Conservation (phyloP, 1,284 basidiomycete species). For the Trichosporon sp. region DNA sequence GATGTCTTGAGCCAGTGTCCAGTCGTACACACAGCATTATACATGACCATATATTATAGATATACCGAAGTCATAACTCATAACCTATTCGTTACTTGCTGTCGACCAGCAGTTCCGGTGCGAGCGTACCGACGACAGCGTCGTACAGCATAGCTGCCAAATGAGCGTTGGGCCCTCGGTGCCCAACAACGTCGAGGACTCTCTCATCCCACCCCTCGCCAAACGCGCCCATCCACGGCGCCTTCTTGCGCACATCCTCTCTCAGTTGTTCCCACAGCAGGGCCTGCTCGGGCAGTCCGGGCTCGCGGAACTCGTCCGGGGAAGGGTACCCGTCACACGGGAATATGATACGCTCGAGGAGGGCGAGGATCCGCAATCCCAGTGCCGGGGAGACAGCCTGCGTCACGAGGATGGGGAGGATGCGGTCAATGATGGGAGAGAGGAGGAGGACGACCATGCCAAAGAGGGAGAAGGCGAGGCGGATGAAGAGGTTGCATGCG, state of each 20-base stretch:
- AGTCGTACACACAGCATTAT: not conserved
- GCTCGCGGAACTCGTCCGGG: slow-evolving; percentile 44
- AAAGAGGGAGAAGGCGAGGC: slow-evolving; percentile 29
- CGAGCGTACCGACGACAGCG: slow-evolving; percentile 35
- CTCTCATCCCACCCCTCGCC: not conserved
- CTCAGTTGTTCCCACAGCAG: not conserved
- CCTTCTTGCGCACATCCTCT: slow-evolving; percentile 20
- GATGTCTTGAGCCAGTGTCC: not conserved
- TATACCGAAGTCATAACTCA: slow-evolving; percentile 16
- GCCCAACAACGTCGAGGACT: slow-evolving; percentile 36
- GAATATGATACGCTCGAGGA: slow-evolving; percentile 47
- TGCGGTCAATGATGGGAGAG: slow-evolving; percentile 41
- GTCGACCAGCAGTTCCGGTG: slow-evolving; percentile 40
- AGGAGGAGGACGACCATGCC: slow-evolving; percentile 36
- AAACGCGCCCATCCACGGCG: not conserved
- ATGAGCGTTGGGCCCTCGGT: slow-evolving; percentile 50
- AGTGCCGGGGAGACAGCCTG: slow-evolving; percentile 31
- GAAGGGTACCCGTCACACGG: slow-evolving; percentile 50
- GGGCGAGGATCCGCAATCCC: slow-evolving; percentile 35
- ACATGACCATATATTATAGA: slow-evolving; percentile 15
- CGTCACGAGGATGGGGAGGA: slow-evolving; percentile 39
- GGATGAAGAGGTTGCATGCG: slow-evolving; percentile 22
- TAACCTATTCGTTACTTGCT: not conserved
- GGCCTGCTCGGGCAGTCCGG: slow-evolving; percentile 40
- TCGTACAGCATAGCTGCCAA: slow-evolving; percentile 47